Evolutionary conservation across 306 rosid genomes (phyloP).

Genomic region (Prunus mira): DNA sequence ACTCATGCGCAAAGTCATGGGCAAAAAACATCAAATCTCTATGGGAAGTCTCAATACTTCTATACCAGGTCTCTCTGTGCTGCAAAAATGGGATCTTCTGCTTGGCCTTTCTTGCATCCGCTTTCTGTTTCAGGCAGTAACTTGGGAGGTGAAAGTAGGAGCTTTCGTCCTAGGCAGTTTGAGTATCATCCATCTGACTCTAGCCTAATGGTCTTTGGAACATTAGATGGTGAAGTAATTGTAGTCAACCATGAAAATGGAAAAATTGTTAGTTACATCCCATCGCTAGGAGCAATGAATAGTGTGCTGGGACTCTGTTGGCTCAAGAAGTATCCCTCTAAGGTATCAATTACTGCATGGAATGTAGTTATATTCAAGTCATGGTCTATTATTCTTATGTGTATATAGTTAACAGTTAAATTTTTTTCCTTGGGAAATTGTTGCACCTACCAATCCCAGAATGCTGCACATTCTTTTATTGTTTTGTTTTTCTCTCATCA

Average conservation of each 20-base stretch:
- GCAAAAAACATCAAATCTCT: slow-evolving; percentile 32
- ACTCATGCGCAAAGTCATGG: slow-evolving; percentile 29
- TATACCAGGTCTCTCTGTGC: slow-evolving; percentile 75
- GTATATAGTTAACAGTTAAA: slow-evolving; percentile 14
- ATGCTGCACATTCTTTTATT: background rate
- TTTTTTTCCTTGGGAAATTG: background rate
- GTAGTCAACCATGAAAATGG: slow-evolving; percentile 76
- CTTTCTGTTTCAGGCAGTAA: slow-evolving; percentile 48
- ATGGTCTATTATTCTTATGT: slow-evolving; percentile 9
- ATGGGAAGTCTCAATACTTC: slow-evolving; percentile 49
- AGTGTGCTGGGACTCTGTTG: slow-evolving; percentile 85
- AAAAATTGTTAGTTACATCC: slow-evolving; percentile 58
- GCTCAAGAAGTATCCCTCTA: slow-evolving; percentile 82
- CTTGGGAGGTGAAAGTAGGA: slow-evolving; percentile 45
- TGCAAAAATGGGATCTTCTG: slow-evolving; percentile 71
- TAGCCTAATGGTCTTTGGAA: slow-evolving; percentile 79
- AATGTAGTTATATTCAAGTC: background rate
- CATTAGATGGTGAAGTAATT: slow-evolving; percentile 83
- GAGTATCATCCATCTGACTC: slow-evolving; percentile 82
- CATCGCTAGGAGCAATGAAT: slow-evolving; percentile 77
- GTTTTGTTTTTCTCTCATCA: background rate
- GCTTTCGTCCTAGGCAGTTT: slow-evolving; percentile 80
- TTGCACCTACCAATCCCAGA: background rate
- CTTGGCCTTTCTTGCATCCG: slow-evolving; percentile 72
- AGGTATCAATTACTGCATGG: slow-evolving; percentile 43